phyloP scores from a whole-genome alignment of 805 yeast species.

The Saccharomycopsis oosterbeekiorum region DNA sequence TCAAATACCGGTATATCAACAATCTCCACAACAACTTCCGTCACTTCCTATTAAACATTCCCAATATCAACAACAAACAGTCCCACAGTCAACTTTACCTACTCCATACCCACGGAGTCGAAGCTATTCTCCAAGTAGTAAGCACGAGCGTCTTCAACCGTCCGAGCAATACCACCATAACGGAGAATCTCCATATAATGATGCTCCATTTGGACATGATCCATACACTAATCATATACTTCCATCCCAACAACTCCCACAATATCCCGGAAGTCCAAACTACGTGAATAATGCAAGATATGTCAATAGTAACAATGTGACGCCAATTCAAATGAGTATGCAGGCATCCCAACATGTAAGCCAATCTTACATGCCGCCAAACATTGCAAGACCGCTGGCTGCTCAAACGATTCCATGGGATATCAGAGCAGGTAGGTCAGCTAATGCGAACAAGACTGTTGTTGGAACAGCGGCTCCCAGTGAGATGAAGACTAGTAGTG shows the following conservation, averaged over 20 bases:
- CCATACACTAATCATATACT: background rate
- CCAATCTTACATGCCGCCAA: background rate
- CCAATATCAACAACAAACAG: background rate
- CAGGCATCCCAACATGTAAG: background rate
- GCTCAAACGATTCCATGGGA: background rate
- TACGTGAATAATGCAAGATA: background rate
- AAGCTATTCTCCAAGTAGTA: background rate
- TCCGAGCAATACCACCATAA: background rate
- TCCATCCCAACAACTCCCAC: background rate
- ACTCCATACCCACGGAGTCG: background rate
- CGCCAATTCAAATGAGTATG: background rate
- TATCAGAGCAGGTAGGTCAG: background rate
- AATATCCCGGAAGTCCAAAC: background rate
- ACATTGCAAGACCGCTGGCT: background rate
- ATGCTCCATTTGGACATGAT: background rate
- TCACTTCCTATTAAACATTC: background rate
- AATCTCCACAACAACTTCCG: background rate
- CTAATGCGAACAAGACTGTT: background rate
- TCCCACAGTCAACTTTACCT: background rate
- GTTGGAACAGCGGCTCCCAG: background rate
- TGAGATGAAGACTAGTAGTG: conserved; percentile 3
- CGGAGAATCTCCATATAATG: background rate
- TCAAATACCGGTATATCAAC: background rate
- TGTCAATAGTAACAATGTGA: background rate
- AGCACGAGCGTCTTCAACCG: background rate